phyloP scores from a whole-genome alignment of 305 asterid species.

The Ilex paraguariensis region DNA sequence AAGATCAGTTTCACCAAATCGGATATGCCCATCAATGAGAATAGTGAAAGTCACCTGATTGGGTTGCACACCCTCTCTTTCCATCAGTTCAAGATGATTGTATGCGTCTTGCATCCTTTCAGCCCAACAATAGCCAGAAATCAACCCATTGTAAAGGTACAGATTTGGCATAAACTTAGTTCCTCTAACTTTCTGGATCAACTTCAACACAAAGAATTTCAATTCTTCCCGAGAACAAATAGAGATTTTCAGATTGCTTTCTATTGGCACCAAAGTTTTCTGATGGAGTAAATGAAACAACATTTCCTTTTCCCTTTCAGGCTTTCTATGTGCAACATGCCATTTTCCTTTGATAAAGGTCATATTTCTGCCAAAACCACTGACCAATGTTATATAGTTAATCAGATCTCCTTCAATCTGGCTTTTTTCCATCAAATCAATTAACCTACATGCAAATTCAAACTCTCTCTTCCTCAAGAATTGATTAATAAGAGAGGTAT shows the following conservation, averaged over 20 bases:
- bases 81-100: conserved; percentile 36
- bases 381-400: conserved; percentile 38
- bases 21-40: conserved; percentile 47
- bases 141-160: conserved; percentile 40
- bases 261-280: conserved; percentile 18
- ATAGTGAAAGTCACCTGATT: conserved; percentile 58
- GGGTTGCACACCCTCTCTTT: conserved; percentile 37
- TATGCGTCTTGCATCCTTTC: conserved; percentile 44
- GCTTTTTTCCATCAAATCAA: conserved; percentile 52
- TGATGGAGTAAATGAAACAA: conserved; percentile 35
- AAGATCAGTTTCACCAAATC: conserved; percentile 34
- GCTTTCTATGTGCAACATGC: conserved; percentile 22
- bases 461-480: conserved; percentile 46
- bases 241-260: conserved; percentile 17
- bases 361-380: conserved; percentile 48
- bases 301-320: conserved; percentile 28
- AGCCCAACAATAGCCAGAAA: conserved; percentile 44
- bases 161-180: conserved; percentile 29
- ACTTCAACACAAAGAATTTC: conserved; percentile 26
- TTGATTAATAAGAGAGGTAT: conserved; percentile 52
- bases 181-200: conserved; percentile 27
- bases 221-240: conserved; percentile 28
- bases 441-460: conserved; percentile 43
- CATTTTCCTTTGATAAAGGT: conserved; percentile 24
- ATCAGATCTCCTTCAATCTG: conserved; percentile 37